Percentiles rank a stretch among this genome's conserved stretches.
Evolutionary conservation across 441 rosid genomes (phyloP).

Genomic region (Macaranga tanarius): DNA sequence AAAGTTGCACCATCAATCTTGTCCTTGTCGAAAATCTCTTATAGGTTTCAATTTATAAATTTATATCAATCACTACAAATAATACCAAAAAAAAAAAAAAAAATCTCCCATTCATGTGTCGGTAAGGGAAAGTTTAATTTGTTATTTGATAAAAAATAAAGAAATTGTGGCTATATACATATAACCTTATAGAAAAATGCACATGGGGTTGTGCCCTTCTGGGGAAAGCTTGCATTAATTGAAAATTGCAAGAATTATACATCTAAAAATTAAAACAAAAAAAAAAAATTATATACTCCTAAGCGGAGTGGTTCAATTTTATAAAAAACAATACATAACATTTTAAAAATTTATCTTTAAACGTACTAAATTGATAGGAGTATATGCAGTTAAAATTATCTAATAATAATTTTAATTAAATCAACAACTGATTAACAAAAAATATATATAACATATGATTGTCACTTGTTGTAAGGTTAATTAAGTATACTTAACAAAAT

Average conservation of each 20-base stretch:
- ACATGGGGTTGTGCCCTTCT: constrained; percentile 33
- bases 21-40: constrained; percentile 15
- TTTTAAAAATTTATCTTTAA: too few species aligned
- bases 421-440: too few species aligned
- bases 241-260: background rate
- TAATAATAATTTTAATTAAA: too few species aligned
- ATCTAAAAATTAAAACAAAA: background rate
- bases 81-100: background rate
- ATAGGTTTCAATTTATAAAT: background rate
- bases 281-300: too few species aligned
- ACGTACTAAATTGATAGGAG: too few species aligned
- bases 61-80: background rate
- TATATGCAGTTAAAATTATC: too few species aligned
- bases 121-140: constrained; percentile 8
- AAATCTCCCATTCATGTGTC: constrained; percentile 20
- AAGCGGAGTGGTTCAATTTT: too few species aligned
- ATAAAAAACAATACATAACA: too few species aligned
- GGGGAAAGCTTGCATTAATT: constrained; percentile 22
- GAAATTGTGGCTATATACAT: constrained; percentile 5
- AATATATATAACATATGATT: too few species aligned
- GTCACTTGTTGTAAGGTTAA: too few species aligned
- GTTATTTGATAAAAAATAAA: background rate
- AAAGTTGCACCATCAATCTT: constrained; percentile 13
- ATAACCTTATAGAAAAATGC: constrained; percentile 13
- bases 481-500: background rate